Conservation (phyloP, 768 basidiomycete species). For the Saitozyma podzolica region DNA sequence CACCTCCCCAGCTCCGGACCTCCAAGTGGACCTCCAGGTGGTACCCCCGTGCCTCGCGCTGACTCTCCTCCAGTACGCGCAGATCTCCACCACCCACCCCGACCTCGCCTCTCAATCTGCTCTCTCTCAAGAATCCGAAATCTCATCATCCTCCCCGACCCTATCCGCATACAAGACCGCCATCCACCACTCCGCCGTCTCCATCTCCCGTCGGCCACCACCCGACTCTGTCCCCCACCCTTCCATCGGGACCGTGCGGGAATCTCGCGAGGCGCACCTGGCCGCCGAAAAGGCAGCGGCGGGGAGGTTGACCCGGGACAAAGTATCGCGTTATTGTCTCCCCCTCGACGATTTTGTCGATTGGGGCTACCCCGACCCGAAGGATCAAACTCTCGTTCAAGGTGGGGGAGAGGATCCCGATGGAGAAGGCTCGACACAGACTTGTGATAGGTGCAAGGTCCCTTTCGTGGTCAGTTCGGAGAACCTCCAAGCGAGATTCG, state of each 20-base stretch:
- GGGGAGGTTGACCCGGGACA: constrained; percentile 31
- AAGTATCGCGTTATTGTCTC: constrained; percentile 64
- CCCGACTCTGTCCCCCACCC: constrained; percentile 39
- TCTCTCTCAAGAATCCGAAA: constrained; percentile 41
- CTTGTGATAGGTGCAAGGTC: constrained; percentile 77
- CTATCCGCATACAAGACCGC: constrained; percentile 41
- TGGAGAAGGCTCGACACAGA: constrained; percentile 60
- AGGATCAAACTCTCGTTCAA: constrained; percentile 51
- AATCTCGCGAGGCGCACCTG: constrained; percentile 30
- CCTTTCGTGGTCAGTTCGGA: constrained; percentile 67
- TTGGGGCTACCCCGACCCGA: constrained; percentile 77
- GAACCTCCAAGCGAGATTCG: constrained; percentile 37
- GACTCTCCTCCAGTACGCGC: constrained; percentile 24
- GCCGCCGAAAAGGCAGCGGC: constrained; percentile 40
- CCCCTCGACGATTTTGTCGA: constrained; percentile 61
- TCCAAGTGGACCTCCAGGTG: too few species aligned
- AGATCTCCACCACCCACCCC: constrained; percentile 26
- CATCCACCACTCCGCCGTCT: constrained; percentile 47
- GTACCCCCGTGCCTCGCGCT: not conserved
- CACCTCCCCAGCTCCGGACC: too few species aligned
- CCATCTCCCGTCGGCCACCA: constrained; percentile 29
- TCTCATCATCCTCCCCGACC: constrained; percentile 34
- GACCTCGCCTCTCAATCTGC: constrained; percentile 37
- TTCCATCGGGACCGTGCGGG: constrained; percentile 51
- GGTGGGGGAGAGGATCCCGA: constrained; percentile 66